A percentile compares a stretch with the other conserved stretches of the same genome.
phyloP scores from a whole-genome alignment of 2,329 filamentous ascomycete species.

The Apiospora aurea region DNA sequence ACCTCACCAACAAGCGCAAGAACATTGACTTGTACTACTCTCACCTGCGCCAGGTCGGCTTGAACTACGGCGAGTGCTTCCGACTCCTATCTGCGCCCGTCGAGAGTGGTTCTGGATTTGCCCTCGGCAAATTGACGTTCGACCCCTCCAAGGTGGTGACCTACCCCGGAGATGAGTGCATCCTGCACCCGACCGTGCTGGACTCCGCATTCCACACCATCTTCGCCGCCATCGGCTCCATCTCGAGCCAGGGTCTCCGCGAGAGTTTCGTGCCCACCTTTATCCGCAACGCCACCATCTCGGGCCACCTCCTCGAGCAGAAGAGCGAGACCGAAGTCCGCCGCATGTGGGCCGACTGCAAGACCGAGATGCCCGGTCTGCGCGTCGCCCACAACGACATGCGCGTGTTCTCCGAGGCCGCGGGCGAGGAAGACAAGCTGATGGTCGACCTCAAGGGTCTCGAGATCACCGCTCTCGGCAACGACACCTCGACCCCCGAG shows the following conservation, averaged over 20 bases:
- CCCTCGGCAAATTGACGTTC: neutral
- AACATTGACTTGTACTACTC: slow-evolving; percentile 31
- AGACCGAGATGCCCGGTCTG: neutral
- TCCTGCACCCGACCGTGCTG: slow-evolving; percentile 34
- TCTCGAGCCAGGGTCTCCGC: neutral
- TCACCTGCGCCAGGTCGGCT: slow-evolving; percentile 29
- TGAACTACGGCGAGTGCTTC: slow-evolving; percentile 32
- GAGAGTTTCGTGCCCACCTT: neutral
- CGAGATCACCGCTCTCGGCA: too few relatives aligned
- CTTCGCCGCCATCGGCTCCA: slow-evolving; percentile 40
- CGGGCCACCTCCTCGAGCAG: neutral
- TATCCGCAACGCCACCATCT: neutral
- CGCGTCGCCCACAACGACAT: neutral
- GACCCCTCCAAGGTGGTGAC: slow-evolving; percentile 34
- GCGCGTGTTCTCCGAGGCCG: neutral
- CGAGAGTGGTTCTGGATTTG: neutral
- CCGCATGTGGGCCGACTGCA: neutral
- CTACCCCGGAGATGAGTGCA: neutral
- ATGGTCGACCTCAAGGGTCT: too few relatives aligned
- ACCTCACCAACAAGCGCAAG: too few relatives aligned
- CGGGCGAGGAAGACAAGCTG: too few relatives aligned
- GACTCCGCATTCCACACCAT: slow-evolving; percentile 43
- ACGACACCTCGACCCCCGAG: too few relatives aligned
- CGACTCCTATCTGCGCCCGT: neutral
- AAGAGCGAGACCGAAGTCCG: neutral